Base-by-base conservation (phyloP, 352 stramenopile genomes). In the Hyaloperonospora arabidopsidis region DNA sequence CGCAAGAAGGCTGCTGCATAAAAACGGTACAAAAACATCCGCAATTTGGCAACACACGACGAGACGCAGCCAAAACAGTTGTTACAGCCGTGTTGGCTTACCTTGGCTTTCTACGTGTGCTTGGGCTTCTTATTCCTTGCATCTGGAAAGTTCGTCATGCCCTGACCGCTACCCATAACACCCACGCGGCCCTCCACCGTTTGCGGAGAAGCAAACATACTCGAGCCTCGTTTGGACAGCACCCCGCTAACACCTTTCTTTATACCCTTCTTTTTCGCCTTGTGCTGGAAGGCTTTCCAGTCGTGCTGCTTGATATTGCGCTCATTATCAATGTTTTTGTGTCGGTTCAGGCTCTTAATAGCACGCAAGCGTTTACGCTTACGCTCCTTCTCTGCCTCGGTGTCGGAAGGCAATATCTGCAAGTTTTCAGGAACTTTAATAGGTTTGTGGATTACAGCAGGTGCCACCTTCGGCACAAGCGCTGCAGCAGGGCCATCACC, bases 201-300 rank as follows among this genome's bases (percentile, higher is more conserved):
- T 38, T 93, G 86, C 8, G 88, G 84, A 5, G 84, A 91, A 22
- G 84, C 79, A 70, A 97, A 97, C 67, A 96, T 96, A 61, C 84
- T 95, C 18, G 68, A 84, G 50, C 87, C 87, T 15, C 79, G 79
- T 57, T 83, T 86, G 22, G 80, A 87, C 35, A 89, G 67, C 60
- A 86, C 84, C 28, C 77, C 76, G 43, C 77, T 89, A 10, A 71
- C 69, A 15, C 80, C 81, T 49, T 83, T 74, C 23, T 81, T 79
- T 21, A 76, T 61, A 25, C 85, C 84, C 57, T 87, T 86, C 68
- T 93, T 86, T 41, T 75, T 59, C 13, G 80, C 79, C 53, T 90
- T 93, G 59, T 79, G 58, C 60, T 93, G 78, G 64, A 95, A 95
- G 21, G 78, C 70, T 45, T 90, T 79, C 86, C 86, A 95, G 64